Conservation (phyloP, 352 stramenopile genomes). For the Phytophthora idaei region DNA sequence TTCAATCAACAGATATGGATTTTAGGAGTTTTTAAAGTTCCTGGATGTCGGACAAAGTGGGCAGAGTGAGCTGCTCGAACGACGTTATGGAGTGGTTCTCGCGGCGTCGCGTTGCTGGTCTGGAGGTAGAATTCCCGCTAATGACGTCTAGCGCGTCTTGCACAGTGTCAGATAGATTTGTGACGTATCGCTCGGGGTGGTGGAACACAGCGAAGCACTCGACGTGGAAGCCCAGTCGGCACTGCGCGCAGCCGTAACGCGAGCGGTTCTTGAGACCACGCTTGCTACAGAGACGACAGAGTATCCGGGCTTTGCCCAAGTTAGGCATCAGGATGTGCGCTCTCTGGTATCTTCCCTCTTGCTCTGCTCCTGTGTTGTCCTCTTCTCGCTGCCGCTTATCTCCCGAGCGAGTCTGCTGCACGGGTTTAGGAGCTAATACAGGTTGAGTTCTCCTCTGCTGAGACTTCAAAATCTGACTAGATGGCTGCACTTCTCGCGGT, state of each 20-base stretch:
- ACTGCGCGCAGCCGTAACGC: constrained; percentile 17
- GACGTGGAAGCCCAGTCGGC: constrained; percentile 21
- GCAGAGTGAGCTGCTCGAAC: constrained; percentile 12
- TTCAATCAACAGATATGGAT: neutral
- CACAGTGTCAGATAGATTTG: constrained; percentile 5
- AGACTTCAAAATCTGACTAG: neutral
- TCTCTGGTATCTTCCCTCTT: constrained; percentile 1
- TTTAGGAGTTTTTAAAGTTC: neutral
- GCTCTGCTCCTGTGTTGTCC: neutral
- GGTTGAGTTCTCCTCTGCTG: neutral
- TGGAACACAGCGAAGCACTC: constrained; percentile 22
- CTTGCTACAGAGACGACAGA: constrained; percentile 19
- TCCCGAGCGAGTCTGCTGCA: neutral
- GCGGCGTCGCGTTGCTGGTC: constrained; percentile 5
- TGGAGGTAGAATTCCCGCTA: neutral
- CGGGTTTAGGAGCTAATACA: neutral
- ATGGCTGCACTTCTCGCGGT: neutral
- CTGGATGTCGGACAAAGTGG: neutral
- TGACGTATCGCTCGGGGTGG: constrained; percentile 5
- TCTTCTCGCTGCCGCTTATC: constrained; percentile 1
- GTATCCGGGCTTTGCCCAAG: constrained; percentile 4
- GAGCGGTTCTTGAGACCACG: constrained; percentile 18
- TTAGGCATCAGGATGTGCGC: constrained; percentile 13
- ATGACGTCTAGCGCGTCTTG: constrained; percentile 7
- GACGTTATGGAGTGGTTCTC: constrained; percentile 18